Percentiles rank a stretch among this genome's conserved stretches.
These are phyloP conservation scores for Mucor lusitanicus DNA, from an alignment of 371 early-diverging fungal species.

Conservation along the genomic window DNA sequence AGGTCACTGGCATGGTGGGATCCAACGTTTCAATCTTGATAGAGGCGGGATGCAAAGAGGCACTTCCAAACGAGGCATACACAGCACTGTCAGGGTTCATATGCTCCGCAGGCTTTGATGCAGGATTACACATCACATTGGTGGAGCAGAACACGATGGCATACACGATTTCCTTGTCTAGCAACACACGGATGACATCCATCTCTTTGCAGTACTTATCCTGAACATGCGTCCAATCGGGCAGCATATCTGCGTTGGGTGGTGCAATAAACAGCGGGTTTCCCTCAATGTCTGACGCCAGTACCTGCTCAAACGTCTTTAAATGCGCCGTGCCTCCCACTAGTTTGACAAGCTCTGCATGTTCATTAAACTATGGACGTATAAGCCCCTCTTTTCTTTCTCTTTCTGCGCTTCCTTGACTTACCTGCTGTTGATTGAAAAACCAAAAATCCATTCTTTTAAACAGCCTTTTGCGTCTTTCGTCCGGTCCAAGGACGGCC, in stretches of 20 bases:
- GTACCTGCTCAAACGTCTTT: not conserved
- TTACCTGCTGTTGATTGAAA: conserved; percentile 6
- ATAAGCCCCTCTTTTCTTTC: not conserved
- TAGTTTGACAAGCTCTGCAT: not conserved
- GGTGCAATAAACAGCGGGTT: not conserved
- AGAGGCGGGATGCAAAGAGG: not conserved
- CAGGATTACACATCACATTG: not conserved
- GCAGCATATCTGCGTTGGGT: not conserved
- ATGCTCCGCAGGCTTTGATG: not conserved
- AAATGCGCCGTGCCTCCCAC: not conserved
- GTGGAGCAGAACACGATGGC: conserved; percentile 2
- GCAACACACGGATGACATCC: not conserved
- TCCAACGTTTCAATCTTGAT: not conserved
- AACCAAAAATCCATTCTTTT: conserved; percentile 7
- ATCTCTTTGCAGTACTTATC: not conserved
- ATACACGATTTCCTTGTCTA: not conserved
- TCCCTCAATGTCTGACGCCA: not conserved
- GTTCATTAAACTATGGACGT: not conserved
- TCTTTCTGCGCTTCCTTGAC: not conserved
- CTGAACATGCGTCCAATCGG: not conserved
- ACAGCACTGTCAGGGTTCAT: not conserved
- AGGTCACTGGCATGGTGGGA: not conserved
- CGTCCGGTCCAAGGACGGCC: not conserved
- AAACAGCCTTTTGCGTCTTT: conserved; percentile 1
- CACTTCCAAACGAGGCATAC: not conserved